These are phyloP conservation scores for Chamaenerion angustifolium DNA, from an alignment of 345 rosid species.

Conservation along the genomic window DNA sequence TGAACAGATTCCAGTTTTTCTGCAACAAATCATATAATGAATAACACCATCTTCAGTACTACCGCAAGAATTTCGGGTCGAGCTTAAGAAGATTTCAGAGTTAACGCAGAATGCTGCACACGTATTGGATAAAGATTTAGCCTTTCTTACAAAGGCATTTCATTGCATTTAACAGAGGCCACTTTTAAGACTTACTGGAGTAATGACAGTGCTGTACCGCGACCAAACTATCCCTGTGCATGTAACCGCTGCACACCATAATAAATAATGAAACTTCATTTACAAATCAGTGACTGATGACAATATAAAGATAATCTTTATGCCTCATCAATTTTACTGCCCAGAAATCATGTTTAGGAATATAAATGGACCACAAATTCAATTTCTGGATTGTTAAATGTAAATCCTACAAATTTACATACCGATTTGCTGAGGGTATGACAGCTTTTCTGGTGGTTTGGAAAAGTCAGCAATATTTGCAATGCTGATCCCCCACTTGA, in stretches of 20 bases:
- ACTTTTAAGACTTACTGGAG: conserved; percentile 41
- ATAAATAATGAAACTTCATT: conserved; percentile 5
- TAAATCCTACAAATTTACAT: not conserved
- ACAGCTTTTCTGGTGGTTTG: conserved; percentile 72
- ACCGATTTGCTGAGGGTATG: conserved; percentile 87
- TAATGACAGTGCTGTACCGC: conserved; percentile 78
- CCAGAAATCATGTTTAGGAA: too few species aligned
- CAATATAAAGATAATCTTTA: not conserved
- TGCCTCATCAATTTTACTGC: not conserved
- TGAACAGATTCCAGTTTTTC: conserved; percentile 94
- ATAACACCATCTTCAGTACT: not conserved
- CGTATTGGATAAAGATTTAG: too few species aligned
- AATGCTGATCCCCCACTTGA: conserved; percentile 89
- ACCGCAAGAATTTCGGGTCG: too few species aligned
- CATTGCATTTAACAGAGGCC: too few species aligned
- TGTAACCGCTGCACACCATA: conserved; percentile 46
- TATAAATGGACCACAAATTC: too few species aligned
- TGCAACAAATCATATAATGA: conserved; percentile 15
- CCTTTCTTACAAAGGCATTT: too few species aligned
- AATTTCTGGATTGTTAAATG: too few species aligned
- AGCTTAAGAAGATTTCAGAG: too few species aligned
- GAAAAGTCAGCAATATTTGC: conserved; percentile 78
- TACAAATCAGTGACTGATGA: too few species aligned
- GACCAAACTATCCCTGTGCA: conserved; percentile 65
- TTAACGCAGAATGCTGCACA: too few species aligned